These are phyloP conservation scores for Sicyos baderoa DNA, from an alignment of 306 rosid species.

Conservation along the genomic window DNA sequence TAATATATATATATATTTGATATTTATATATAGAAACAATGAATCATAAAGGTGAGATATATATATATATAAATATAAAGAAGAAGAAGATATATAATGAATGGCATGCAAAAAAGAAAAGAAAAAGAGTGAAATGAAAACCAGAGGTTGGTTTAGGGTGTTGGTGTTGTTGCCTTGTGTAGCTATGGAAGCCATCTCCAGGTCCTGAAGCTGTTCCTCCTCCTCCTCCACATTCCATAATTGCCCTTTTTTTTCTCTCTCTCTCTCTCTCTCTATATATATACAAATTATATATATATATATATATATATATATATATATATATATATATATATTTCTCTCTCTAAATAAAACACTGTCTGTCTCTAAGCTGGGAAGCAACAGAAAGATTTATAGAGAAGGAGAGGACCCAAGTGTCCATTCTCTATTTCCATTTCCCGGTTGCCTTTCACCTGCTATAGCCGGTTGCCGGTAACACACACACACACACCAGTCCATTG, in stretches of 20 bases:
- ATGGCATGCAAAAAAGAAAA: too few relatives aligned
- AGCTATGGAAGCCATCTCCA: slow-evolving; percentile 18
- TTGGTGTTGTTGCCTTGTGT: background rate
- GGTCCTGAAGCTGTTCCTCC: background rate
- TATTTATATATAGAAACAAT: too few relatives aligned
- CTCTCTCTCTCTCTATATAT: background rate
- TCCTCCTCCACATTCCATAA: slow-evolving; percentile 16
- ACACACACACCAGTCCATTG: background rate
- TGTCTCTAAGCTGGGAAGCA: background rate
- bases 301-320: too few relatives aligned
- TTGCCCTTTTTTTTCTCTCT: background rate
- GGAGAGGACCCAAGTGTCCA: background rate
- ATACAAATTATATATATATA: too few relatives aligned
- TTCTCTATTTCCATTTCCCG: background rate
- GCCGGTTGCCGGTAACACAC: background rate
- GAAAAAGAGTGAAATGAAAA: background rate
- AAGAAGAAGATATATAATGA: too few relatives aligned
- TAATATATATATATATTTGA: too few relatives aligned
- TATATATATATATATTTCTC: too few relatives aligned
- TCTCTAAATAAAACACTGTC: too few relatives aligned
- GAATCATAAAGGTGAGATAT: too few relatives aligned
- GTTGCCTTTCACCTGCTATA: background rate
- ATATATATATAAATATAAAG: too few relatives aligned
- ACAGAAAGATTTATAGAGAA: background rate
- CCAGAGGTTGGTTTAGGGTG: background rate